Percentiles rank a stretch among this genome's conserved stretches.
phyloP scores from a whole-genome alignment of 805 yeast genomes.

The Candida sithepensis region DNA sequence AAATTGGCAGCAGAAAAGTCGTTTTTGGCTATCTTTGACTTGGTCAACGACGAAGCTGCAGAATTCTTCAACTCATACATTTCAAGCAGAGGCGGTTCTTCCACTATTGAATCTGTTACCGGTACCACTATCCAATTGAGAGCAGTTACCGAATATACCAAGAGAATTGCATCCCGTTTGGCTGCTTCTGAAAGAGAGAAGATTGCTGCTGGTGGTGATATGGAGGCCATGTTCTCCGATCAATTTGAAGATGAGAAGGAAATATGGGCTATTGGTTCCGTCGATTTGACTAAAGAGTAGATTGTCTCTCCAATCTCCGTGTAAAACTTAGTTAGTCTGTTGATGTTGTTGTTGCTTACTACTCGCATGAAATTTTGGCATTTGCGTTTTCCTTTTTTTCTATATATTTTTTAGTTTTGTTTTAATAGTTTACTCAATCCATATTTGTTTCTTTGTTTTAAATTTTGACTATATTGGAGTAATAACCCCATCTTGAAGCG shows the following conservation, averaged over 20 bases:
- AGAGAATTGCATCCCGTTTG: constrained; percentile 83
- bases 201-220: constrained; percentile 86
- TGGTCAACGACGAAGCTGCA: constrained; percentile 64
- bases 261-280: constrained; percentile 84
- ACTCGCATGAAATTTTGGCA: neutral
- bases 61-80: constrained; percentile 65
- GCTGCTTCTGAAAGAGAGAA: constrained; percentile 87
- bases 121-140: constrained; percentile 55
- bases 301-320: neutral
- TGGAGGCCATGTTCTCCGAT: constrained; percentile 78
- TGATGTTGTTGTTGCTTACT: neutral
- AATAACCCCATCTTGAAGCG: too few relatives aligned
- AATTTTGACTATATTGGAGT: too few relatives aligned
- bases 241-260: constrained; percentile 82
- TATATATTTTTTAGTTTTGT: neutral
- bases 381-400: neutral
- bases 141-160: constrained; percentile 83
- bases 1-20: constrained; percentile 94
- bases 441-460: too few relatives aligned
- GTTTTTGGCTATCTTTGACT: constrained; percentile 63
- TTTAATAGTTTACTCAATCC: neutral
- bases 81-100: constrained; percentile 32
- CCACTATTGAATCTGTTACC: constrained; percentile 34
- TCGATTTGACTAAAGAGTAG: constrained; percentile 38
- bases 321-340: too few relatives aligned